Evolutionary conservation across 1,139 yeast species (phyloP), one percentile per base, ranked within the genome.

Genomic region (Pichia cactophila): DNA sequence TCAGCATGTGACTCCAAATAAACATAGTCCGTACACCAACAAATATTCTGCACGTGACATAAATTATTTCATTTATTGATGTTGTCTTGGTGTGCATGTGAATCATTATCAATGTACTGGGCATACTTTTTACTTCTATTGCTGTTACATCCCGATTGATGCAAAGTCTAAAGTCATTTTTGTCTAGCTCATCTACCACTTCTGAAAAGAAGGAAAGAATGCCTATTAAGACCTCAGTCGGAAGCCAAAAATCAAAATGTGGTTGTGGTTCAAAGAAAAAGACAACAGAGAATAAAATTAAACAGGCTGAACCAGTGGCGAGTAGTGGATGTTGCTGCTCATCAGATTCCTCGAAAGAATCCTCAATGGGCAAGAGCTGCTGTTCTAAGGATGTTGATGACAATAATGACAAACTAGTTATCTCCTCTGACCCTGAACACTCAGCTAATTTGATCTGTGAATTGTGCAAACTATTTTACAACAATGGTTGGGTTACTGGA

Each of bases 401-500:
- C 12, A 20, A 12, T 23, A 36, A 16, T 23, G 57, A 59, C 39
- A 46, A 48, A 8, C 51, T 76, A 33, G 64, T 76, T 47, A 59
- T 59, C 2, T 76, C 81, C 1, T 54, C 61, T 10, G 83, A 84
- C 60, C 80, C 84, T 7, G 65, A 70, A 43, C 95, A 88, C 62
- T 96, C 96, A 0, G 95, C 96, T 5, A 84, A 85, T 60, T 69
- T 86, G 58, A 86, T 90, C 55, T 88, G 96, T 63, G 87, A 85
- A 56, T 73, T 90, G 39, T 89, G 97, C 64, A 73, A 79, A 46
- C 69, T 78, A 31, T 87, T 90, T 63, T 90, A 86, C 64, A 75
- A 79, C 60, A 83, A 84, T 62, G 84, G 86, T 50, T 89, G 97
- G 96, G 94, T 88, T 55, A 85, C 96, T 0, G 97, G 97, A 5